Evolutionary conservation across 495 filamentous ascomycete genomes (phyloP), one percentile per base, ranked within the genome.

Genomic region (Neurospora sp.): DNA sequence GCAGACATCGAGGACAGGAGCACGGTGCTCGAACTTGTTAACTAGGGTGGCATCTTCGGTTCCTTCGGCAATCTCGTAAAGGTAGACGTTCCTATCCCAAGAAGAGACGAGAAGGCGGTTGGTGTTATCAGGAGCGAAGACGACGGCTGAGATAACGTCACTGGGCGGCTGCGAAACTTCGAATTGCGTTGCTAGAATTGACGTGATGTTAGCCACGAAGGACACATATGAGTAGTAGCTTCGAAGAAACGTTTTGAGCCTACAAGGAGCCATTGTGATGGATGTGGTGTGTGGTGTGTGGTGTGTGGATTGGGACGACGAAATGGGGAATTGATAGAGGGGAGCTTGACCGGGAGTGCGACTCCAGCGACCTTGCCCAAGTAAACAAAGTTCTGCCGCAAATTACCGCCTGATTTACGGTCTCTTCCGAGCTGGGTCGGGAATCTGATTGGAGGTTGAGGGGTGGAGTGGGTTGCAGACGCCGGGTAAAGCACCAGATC

Each of bases 21-120:
- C 94, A 71, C 90, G 90, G 80, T 96, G 91, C 81, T 92, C 90
- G 79, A 91, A 93, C 76, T 89, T 93, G 71, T 88, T 84, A 31
- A 94, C 78, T 28, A 96, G 86, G 17, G 74, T 79, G 11, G 88
- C 89, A 73, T 89, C 87, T 45, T 90, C 89, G 62, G 86, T 85
- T 74, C 87, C 86, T 39, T 75, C 74, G 73, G 76, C 73, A 21
- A 86, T 87, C 77, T 97, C 92, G 85, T 99, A 99, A 54, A 97
- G 88, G 82, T 97, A 97, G 34, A 96, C 89, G 81, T 92, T 87
- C 82, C 90, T 93, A 82, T 98, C 96, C 96, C 96, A 99, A 72
- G 95, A 99, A 11, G 95, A 92, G 77, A 94, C 94, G 38, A 97
- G 89, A 39, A 99, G 86, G 71, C 89, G 88, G 66, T 88, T 91